Percentiles rank a stretch among this genome's conserved stretches.
phyloP scores from a whole-genome alignment of 352 stramenopile genomes.

The Phytophthora chlamydospora region DNA sequence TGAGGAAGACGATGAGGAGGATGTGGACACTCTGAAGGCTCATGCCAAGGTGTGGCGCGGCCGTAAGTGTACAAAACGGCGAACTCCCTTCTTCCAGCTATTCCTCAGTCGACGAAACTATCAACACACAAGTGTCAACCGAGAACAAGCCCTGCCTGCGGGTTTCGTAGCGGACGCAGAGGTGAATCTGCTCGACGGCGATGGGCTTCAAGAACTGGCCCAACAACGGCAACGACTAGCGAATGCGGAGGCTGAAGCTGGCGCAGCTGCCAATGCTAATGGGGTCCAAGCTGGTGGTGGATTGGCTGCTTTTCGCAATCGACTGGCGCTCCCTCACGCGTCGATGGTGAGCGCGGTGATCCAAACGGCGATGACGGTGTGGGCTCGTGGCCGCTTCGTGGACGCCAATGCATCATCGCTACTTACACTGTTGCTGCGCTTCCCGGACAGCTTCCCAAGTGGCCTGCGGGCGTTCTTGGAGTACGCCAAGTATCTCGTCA shows the following conservation, averaged over 20 bases:
- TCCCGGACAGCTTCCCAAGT: conserved; percentile 37
- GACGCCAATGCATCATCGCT: conserved; percentile 37
- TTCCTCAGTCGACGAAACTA: conserved; percentile 44
- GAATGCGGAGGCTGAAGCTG: conserved; percentile 10
- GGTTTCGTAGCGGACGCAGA: conserved; percentile 19
- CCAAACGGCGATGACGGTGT: conserved; percentile 47
- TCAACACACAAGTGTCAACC: conserved; percentile 14
- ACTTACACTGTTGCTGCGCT: conserved; percentile 42
- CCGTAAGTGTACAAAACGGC: conserved; percentile 3
- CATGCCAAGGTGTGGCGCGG: conserved; percentile 6
- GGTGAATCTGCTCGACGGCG: conserved; percentile 29
- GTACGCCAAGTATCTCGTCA: conserved; percentile 65
- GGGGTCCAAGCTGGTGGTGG: conserved; percentile 11
- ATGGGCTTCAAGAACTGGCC: conserved; percentile 11
- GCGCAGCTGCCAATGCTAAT: conserved; percentile 2
- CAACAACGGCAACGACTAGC: conserved; percentile 25
- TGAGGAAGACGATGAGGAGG: conserved; percentile 4
- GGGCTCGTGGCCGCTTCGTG: conserved; percentile 48
- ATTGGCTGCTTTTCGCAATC: conserved; percentile 25
- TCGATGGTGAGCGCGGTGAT: conserved; percentile 50
- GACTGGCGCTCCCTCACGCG: conserved; percentile 15
- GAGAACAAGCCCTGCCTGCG: conserved; percentile 12
- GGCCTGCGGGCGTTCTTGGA: conserved; percentile 68
- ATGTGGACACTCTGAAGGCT: conserved; percentile 18
- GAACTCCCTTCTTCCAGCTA: conserved; percentile 41